Conservation (phyloP, 495 filamentous ascomycete genomes). For the Penicillium steckii region DNA sequence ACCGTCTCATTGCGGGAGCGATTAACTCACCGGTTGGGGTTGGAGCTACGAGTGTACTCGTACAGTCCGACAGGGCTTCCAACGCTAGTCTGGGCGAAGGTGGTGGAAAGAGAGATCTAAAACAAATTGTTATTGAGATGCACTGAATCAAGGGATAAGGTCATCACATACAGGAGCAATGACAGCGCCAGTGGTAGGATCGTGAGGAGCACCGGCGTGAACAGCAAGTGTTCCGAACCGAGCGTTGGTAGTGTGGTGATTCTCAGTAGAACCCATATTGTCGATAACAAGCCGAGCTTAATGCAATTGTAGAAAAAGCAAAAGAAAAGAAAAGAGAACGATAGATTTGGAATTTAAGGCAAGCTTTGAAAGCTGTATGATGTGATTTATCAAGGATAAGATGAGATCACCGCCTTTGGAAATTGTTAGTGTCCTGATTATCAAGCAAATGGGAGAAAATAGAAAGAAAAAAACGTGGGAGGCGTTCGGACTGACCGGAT, state of each 20-base stretch:
- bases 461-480: slow-evolving; percentile 3
- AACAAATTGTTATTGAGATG: slow-evolving; percentile 9
- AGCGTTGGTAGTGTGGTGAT: slow-evolving; percentile 40
- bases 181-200: slow-evolving; percentile 88
- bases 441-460: too few relatives aligned
- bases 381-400: slow-evolving; percentile 15
- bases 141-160: background rate
- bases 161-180: slow-evolving; percentile 68
- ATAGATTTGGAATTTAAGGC: background rate
- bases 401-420: slow-evolving; percentile 24
- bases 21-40: slow-evolving; percentile 74
- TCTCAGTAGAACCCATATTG: slow-evolving; percentile 30
- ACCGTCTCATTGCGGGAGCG: too few relatives aligned
- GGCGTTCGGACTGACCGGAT: background rate
- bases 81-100: slow-evolving; percentile 82
- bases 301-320: slow-evolving; percentile 9
- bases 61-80: slow-evolving; percentile 81
- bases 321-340: slow-evolving; percentile 1
- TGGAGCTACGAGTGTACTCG: slow-evolving; percentile 89
- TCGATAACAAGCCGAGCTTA: background rate
- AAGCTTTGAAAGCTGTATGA: slow-evolving; percentile 9
- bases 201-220: slow-evolving; percentile 86
- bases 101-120: slow-evolving; percentile 92
- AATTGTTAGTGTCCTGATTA: slow-evolving; percentile 13
- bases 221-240: slow-evolving; percentile 91